phyloP scores from a whole-genome alignment of 2,329 filamentous ascomycete genomes.

The Knoxdaviesia capensis region DNA sequence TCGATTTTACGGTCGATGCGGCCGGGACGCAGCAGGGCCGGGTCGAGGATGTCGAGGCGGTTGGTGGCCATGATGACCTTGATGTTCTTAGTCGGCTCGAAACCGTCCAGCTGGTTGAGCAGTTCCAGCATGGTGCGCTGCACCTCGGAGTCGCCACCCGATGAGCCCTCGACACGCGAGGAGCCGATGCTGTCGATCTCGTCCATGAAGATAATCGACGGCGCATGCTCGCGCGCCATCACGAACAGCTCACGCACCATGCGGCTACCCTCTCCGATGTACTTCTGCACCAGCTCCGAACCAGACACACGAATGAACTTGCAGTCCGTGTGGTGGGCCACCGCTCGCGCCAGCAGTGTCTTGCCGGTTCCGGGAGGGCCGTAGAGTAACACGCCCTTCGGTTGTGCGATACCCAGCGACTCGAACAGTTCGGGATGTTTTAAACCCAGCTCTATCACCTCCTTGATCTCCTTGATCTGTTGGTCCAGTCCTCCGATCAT shows the following conservation, averaged over 20 bases:
- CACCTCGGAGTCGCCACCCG: conserved; percentile 90
- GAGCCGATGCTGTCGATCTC: conserved; percentile 98
- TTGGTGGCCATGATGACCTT: conserved; percentile 99
- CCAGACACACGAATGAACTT: conserved; percentile 97
- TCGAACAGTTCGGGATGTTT: conserved; percentile 98
- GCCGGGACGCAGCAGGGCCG: conserved; percentile 82
- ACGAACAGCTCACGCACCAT: conserved; percentile 99
- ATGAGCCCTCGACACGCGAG: conserved; percentile 86
- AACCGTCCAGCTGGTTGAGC: conserved; percentile 94
- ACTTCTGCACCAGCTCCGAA: conserved; percentile 94
- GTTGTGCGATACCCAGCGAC: conserved; percentile 94
- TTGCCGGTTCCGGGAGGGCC: conserved; percentile 95
- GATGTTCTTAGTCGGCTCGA: conserved; percentile 99
- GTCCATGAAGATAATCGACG: conserved; percentile 99
- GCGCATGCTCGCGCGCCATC: conserved; percentile 95
- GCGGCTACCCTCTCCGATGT: conserved; percentile 91
- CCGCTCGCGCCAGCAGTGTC: conserved; percentile 82
- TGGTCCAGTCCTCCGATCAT: conserved; percentile 99
- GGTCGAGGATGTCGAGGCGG: conserved; percentile 90
- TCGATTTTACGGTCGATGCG: conserved; percentile 98
- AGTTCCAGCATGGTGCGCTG: conserved; percentile 97
- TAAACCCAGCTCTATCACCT: conserved; percentile 94
- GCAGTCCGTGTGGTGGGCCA: conserved; percentile 96
- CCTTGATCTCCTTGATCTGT: conserved; percentile 99
- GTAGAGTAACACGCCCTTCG: conserved; percentile 92